These are phyloP conservation scores for Gloeopeniophorella convolvens DNA, from an alignment of 768 basidiomycete genomes.

Conservation along the genomic window DNA sequence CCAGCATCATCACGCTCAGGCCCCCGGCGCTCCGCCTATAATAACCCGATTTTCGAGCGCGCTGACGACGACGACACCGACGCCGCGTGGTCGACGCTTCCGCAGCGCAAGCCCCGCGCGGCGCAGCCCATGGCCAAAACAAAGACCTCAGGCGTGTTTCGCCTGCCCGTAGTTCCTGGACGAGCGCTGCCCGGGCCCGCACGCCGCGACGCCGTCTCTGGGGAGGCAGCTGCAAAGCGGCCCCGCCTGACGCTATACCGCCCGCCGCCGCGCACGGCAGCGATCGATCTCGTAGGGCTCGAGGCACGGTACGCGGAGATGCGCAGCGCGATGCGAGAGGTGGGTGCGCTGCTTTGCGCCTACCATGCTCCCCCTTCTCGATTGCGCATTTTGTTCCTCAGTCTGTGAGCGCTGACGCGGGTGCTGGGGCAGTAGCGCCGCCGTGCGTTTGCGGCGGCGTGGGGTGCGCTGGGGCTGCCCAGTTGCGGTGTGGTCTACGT, in stretches of 20 bases:
- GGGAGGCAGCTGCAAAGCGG: conserved; percentile 1
- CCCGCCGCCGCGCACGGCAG: conserved; percentile 12
- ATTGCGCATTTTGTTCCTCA: not conserved
- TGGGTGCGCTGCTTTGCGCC: not conserved
- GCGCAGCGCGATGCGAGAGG: conserved; percentile 13
- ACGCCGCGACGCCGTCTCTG: not conserved
- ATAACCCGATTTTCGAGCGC: conserved; percentile 4
- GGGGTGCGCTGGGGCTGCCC: conserved; percentile 24
- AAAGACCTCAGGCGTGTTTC: conserved; percentile 9
- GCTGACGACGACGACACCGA: not conserved
- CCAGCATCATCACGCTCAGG: not conserved
- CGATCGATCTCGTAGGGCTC: conserved; percentile 2
- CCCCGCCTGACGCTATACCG: conserved; percentile 10
- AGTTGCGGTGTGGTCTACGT: conserved; percentile 26
- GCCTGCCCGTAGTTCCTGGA: conserved; percentile 3
- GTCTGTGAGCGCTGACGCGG: conserved; percentile 4
- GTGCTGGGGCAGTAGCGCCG: conserved; percentile 28
- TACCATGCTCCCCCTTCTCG: not conserved
- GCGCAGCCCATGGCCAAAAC: not conserved
- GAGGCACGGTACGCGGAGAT: conserved; percentile 7
- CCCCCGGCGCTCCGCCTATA: conserved; percentile 9
- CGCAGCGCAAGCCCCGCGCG: not conserved
- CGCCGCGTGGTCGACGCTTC: conserved; percentile 13
- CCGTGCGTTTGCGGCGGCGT: conserved; percentile 20
- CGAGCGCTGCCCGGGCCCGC: not conserved